Evolutionary conservation across 352 stramenopile species (phyloP).

Genomic region (Thalassiosira exigua): DNA sequence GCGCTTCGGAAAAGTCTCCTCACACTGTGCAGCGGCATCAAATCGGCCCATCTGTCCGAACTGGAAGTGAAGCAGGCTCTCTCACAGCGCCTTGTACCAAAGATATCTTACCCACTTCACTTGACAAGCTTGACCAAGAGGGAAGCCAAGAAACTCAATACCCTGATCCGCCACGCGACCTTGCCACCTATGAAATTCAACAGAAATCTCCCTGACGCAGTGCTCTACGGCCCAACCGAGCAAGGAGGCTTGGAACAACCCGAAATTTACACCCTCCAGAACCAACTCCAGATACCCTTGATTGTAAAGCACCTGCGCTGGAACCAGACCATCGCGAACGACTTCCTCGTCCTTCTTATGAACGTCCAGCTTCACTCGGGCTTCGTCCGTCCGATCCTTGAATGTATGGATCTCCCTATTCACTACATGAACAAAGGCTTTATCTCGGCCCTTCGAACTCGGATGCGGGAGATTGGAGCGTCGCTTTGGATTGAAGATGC

Average conservation of each 20-base stretch:
- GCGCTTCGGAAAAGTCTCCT: not conserved
- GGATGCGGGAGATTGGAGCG: no score
- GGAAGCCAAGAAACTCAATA: conserved; percentile 5
- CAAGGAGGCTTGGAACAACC: conserved; percentile 21
- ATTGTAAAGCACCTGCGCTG: conserved; percentile 8
- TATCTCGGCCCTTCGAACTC: no score
- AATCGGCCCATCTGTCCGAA: not conserved
- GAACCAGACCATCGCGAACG: conserved; percentile 12
- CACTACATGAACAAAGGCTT: no score
- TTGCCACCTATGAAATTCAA: not conserved
- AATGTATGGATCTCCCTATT: no score
- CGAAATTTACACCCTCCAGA: conserved; percentile 2
- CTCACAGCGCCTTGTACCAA: conserved; percentile 9
- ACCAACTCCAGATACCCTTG: conserved; percentile 7
- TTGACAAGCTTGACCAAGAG: not conserved
- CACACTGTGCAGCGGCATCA: not conserved
- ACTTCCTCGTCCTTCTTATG: conserved; percentile 5
- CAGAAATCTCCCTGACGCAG: conserved; percentile 7
- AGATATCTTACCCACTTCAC: conserved; percentile 16
- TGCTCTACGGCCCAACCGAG: conserved; percentile 15
- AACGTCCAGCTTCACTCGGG: conserved; percentile 8
- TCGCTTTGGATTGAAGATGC: no score
- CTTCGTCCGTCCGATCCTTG: not conserved
- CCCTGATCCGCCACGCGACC: not conserved
- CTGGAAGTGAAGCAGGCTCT: conserved; percentile 5